phyloP scores from a whole-genome alignment of 257 asterid species.

The Solanum bulbocastanum region DNA sequence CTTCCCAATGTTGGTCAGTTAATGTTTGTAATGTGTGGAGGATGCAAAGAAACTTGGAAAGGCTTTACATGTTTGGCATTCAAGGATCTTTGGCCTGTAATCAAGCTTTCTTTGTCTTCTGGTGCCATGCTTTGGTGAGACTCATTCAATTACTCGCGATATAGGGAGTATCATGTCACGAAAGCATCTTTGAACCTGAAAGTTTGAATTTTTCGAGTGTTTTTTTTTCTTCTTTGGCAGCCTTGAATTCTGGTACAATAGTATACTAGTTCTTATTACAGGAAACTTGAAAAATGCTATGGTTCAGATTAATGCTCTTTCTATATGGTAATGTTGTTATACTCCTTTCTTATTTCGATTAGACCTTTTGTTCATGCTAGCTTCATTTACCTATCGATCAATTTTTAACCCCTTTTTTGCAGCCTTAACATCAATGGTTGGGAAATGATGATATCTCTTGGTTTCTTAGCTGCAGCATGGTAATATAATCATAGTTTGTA shows the following conservation, averaged over 20 bases:
- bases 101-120: constrained; percentile 66
- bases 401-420: not conserved
- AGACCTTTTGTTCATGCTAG: not conserved
- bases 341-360: not conserved
- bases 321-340: constrained; percentile 44
- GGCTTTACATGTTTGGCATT: constrained; percentile 55
- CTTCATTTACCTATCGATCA: not conserved
- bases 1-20: constrained; percentile 64
- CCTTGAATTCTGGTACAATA: constrained; percentile 70
- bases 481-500: not conserved
- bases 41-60: constrained; percentile 66
- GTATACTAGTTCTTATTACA: constrained; percentile 51
- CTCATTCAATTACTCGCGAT: not conserved
- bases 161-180: not conserved
- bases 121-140: constrained; percentile 73
- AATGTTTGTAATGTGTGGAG: constrained; percentile 35
- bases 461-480: constrained; percentile 46
- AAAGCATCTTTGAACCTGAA: not conserved
- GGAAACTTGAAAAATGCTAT: constrained; percentile 55
- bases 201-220: not conserved
- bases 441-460: constrained; percentile 47
- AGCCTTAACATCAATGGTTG: constrained; percentile 43
- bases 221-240: constrained; percentile 11
- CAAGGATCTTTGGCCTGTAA: constrained; percentile 54
- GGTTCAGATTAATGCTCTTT: constrained; percentile 60